Conservation (phyloP, 169 alveolate genomes). For the Amoebophrya sp. region DNA sequence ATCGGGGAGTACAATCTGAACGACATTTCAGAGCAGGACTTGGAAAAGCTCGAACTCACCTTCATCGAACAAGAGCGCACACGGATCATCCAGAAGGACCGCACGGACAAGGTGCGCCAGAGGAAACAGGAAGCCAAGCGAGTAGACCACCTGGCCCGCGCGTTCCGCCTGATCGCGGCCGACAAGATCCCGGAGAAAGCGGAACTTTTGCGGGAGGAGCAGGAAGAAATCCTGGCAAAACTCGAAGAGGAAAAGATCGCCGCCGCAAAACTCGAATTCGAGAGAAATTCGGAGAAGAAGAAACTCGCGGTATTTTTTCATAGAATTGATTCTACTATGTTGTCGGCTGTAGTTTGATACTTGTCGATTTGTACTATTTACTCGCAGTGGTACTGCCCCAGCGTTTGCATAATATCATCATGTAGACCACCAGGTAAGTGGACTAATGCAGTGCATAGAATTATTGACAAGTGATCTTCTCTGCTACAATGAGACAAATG, state of each 20-base stretch:
- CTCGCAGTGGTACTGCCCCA: too few species aligned
- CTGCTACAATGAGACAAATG: neutral
- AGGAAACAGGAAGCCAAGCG: neutral
- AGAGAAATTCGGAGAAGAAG: neutral
- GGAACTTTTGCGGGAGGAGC: neutral
- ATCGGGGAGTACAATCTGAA: neutral
- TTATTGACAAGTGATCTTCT: too few species aligned
- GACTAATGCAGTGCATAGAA: too few species aligned
- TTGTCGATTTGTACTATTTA: too few species aligned
- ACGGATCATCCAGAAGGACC: neutral
- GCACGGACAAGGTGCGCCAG: neutral
- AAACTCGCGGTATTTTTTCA: neutral
- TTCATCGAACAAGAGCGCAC: neutral
- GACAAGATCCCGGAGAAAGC: neutral
- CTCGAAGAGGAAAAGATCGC: neutral
- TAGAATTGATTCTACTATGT: neutral
- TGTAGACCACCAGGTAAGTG: too few species aligned
- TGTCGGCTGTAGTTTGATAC: too few species aligned
- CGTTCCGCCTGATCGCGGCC: neutral
- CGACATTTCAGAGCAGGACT: neutral
- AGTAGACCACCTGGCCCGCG: neutral
- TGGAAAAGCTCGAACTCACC: neutral
- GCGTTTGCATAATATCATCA: too few species aligned
- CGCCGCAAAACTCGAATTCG: neutral
- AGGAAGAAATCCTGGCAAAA: neutral